These are phyloP conservation scores for Ailanthus altissimus DNA, from an alignment of 345 rosid species.

Conservation along the genomic window DNA sequence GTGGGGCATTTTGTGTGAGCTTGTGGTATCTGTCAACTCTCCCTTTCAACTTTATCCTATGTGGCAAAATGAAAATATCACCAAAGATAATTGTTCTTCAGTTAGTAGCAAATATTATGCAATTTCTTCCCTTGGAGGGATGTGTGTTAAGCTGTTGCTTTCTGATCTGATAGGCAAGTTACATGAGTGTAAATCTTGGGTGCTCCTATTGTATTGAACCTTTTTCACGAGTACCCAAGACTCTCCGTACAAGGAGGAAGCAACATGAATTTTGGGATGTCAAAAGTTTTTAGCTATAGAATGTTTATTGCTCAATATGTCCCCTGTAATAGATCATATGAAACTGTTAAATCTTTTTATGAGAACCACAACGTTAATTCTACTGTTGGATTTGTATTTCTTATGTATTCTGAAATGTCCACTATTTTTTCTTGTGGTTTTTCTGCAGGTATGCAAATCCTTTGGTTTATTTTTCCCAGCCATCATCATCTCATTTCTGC, in stretches of 20 bases:
- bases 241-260: background rate
- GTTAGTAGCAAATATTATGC: background rate
- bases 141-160: background rate
- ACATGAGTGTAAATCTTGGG: too few relatives aligned
- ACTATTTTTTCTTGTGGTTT: conserved; percentile 18
- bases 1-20: background rate
- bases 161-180: background rate
- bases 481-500: conserved; percentile 39
- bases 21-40: background rate
- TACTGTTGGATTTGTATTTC: background rate
- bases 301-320: background rate
- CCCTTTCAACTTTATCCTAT: background rate
- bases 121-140: background rate
- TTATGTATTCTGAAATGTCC: background rate
- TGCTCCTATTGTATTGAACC: too few relatives aligned
- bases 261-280: conserved; percentile 2
- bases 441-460: conserved; percentile 55
- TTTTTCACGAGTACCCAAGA: too few relatives aligned
- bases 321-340: background rate
- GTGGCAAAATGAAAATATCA: background rate
- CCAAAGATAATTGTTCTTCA: background rate
- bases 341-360: background rate
- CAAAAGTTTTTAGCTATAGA: background rate
- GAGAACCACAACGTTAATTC: background rate
- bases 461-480: conserved; percentile 59